These are phyloP conservation scores for Pseudogymnoascus sp. DNA, from an alignment of 2,329 filamentous ascomycete genomes.

Conservation along the genomic window DNA sequence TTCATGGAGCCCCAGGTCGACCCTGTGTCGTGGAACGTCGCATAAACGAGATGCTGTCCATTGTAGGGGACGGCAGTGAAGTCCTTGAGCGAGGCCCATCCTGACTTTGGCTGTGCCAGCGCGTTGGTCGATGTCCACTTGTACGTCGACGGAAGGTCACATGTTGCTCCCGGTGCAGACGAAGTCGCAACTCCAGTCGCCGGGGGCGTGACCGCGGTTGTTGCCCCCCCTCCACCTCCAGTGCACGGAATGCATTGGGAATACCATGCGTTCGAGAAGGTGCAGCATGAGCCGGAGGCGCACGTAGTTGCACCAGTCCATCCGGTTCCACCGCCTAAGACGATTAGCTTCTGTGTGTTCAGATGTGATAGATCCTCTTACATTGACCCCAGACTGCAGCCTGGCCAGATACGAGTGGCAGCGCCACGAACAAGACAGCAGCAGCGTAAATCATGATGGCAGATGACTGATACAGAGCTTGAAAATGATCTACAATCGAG, in stretches of 20 bases:
- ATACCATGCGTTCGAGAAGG: no score
- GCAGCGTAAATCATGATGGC: background rate
- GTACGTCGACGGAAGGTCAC: slow-evolving; percentile 47
- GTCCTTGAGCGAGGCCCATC: slow-evolving; percentile 55
- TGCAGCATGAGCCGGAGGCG: no score
- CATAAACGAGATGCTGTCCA: slow-evolving; percentile 54
- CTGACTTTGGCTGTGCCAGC: slow-evolving; percentile 44
- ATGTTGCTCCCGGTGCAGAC: slow-evolving; percentile 25
- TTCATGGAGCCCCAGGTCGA: slow-evolving; percentile 49
- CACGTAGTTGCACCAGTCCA: no score
- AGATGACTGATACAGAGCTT: background rate
- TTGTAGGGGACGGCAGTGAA: slow-evolving; percentile 51
- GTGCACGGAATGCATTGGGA: no score
- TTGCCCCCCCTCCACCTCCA: background rate
- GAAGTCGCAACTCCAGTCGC: background rate
- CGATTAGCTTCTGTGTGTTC: no score
- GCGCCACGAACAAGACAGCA: background rate
- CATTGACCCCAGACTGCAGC: slow-evolving; percentile 10
- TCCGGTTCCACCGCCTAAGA: no score
- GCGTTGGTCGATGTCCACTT: slow-evolving; percentile 45
- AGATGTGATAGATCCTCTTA: background rate
- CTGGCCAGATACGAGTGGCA: slow-evolving; percentile 12
- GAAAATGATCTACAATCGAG: background rate
- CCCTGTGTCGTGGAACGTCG: slow-evolving; percentile 38
- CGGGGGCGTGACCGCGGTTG: background rate